Conservation (phyloP, 106 monocot species). For the Agapanthus africanus region DNA sequence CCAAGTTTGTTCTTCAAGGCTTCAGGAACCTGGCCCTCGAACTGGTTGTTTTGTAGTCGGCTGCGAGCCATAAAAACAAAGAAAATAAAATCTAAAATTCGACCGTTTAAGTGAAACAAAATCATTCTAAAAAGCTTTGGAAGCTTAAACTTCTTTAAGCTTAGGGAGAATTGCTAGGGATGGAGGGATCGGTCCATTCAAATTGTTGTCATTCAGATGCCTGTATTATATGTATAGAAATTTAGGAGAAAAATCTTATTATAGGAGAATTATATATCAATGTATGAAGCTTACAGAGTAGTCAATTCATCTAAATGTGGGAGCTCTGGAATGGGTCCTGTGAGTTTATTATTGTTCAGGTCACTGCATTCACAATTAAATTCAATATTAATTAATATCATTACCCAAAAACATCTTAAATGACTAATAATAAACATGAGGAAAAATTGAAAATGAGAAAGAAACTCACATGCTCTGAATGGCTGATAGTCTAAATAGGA, state of each 20-base stretch:
- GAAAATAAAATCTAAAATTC: not conserved
- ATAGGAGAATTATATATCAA: not conserved
- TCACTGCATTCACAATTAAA: slow-evolving; percentile 25
- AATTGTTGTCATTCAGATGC: slow-evolving; percentile 40
- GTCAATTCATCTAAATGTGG: slow-evolving; percentile 25
- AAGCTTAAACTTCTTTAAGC: slow-evolving; percentile 43
- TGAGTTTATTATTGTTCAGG: slow-evolving; percentile 48
- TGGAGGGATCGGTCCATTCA: slow-evolving; percentile 34
- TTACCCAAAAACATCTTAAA: not conserved
- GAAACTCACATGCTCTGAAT: slow-evolving; percentile 33
- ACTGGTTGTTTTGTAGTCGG: slow-evolving; percentile 22
- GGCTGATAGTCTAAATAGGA: slow-evolving; percentile 35
- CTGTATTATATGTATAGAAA: slow-evolving; percentile 13
- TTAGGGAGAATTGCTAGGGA: slow-evolving; percentile 31
- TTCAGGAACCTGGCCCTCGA: not conserved
- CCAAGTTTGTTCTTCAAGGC: not conserved
- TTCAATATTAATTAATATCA: not conserved
- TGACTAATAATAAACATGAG: not conserved
- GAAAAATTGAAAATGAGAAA: not conserved
- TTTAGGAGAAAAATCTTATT: not conserved
- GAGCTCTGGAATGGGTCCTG: slow-evolving; percentile 58
- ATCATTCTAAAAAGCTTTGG: not conserved
- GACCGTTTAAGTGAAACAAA: not conserved
- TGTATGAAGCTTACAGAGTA: slow-evolving; percentile 39
- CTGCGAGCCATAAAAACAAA: slow-evolving; percentile 3